A percentile compares a stretch with the other conserved stretches of the same genome.
phyloP scores from a whole-genome alignment of 257 asterid species.

The Cinchona pubescens region DNA sequence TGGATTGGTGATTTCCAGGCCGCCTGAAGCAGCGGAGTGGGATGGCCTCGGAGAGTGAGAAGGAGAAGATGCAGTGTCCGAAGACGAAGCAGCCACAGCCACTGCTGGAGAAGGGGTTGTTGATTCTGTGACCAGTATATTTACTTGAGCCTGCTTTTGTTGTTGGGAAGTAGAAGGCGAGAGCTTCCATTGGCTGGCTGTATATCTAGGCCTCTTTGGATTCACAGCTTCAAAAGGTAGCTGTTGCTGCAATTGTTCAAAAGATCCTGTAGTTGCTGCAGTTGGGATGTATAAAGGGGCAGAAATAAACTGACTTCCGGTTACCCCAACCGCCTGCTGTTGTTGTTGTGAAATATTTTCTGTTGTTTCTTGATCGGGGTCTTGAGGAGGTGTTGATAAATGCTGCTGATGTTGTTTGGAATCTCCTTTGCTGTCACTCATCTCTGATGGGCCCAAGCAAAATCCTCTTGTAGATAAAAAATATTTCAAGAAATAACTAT shows the following conservation, averaged over 20 bases:
- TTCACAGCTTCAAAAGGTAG: conserved; percentile 25
- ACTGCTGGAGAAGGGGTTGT: conserved; percentile 32
- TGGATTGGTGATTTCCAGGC: conserved; percentile 26
- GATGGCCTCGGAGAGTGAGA: conserved; percentile 40
- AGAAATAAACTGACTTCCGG: conserved; percentile 26
- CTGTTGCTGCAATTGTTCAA: conserved; percentile 23
- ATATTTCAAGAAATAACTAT: conserved; percentile 12
- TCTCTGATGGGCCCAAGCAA: conserved; percentile 20
- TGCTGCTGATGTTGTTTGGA: conserved; percentile 27
- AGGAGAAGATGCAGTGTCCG: conserved; percentile 40
- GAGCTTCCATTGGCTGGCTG: conserved; percentile 43
- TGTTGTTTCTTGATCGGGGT: conserved; percentile 28
- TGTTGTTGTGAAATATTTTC: conserved; percentile 19
- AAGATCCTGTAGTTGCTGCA: conserved; percentile 15
- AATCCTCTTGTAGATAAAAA: neutral
- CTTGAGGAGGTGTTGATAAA: conserved; percentile 32
- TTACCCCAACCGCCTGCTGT: conserved; percentile 12
- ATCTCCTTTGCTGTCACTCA: conserved; percentile 43
- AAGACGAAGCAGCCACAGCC: conserved; percentile 32
- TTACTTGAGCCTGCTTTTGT: conserved; percentile 17
- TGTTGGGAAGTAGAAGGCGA: conserved; percentile 30
- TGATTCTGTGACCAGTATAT: conserved; percentile 21
- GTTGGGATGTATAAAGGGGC: conserved; percentile 19
- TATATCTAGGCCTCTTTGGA: conserved; percentile 37
- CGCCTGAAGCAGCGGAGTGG: conserved; percentile 28